Base-by-base conservation (phyloP, 2,329 filamentous ascomycete species). In the Aspergillus thermomutatus region DNA sequence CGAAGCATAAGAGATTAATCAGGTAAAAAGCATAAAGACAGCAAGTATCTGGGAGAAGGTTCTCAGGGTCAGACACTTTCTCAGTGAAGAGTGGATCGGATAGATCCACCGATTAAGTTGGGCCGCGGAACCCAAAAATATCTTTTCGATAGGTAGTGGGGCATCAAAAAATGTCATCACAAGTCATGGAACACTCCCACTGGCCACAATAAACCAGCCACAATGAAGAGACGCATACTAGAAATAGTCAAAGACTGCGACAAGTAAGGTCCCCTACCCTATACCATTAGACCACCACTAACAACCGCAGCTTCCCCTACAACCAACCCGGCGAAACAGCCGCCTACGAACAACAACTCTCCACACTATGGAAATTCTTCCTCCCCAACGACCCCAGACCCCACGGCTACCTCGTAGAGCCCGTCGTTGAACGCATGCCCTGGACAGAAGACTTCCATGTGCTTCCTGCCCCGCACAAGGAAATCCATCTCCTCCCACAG, bases 381-480 rank as follows among this genome's bases (percentile, higher is more conserved):
- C 48, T 58, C 37, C 56, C 56, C 5, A 45, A 58, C 3, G 56
- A 58, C 45, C 52, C 49, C 4, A 47, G 52, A 28, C 56, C 56
- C 10, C 56, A 58, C 19, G 56, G 56, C 21, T 47, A 55, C 11
- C 31, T 58, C 28, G 26, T 52, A 19, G 56, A 58, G 17, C 11
- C 10, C 2, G 49, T 55, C 3, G 56, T 58, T 8, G 19, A 41
- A 27, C 19, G 40, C n/a, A 58, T 58, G 56, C 56, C 56, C n/a
- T 58, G 56, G 56, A 58, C 56, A 26, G 14, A 49, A 3, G 45
- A 55, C 23, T 58, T 58, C 49, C 52, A 46, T 5, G 40, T 58
- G 14, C 19, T 52, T 17, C 26, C 45, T 4, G 9, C 43, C 7
- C 31, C 56, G 1, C 23, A 37, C 5, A 58, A 52, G 41, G 41